Percentiles rank a stretch among this genome's conserved stretches.
These are phyloP conservation scores for Akanthomyces lecanii DNA, from an alignment of 2,329 filamentous ascomycete genomes.

Conservation along the genomic window DNA sequence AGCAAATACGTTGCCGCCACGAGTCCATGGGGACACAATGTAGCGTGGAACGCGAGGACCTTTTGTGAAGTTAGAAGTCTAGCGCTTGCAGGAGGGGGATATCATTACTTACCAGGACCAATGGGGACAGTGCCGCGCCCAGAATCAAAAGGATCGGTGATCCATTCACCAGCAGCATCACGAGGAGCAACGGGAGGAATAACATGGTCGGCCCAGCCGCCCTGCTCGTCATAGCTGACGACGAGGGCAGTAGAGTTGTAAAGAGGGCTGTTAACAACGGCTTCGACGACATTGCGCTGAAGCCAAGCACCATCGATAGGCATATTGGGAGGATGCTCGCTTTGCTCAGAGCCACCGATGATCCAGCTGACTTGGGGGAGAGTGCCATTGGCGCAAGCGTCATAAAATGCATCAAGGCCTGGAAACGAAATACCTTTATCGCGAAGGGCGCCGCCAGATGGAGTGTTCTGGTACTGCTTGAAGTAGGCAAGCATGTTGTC, in stretches of 20 bases:
- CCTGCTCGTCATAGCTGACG: slow-evolving; percentile 52
- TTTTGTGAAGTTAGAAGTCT: slow-evolving; percentile 2
- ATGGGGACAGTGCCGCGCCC: slow-evolving; percentile 30
- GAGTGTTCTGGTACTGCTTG: slow-evolving; percentile 43
- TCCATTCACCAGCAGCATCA: slow-evolving; percentile 48
- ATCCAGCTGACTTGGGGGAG: slow-evolving; percentile 50
- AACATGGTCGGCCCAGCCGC: slow-evolving; percentile 51
- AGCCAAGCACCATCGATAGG: slow-evolving; percentile 53
- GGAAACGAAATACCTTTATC: slow-evolving; percentile 43
- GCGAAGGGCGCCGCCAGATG: slow-evolving; percentile 34
- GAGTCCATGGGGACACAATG: slow-evolving; percentile 52
- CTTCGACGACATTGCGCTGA: slow-evolving; percentile 48
- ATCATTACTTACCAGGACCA: slow-evolving; percentile 25
- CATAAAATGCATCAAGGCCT: slow-evolving; percentile 45
- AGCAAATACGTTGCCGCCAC: slow-evolving; percentile 49
- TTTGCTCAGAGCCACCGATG: slow-evolving; percentile 50
- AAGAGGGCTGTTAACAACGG: slow-evolving; percentile 43
- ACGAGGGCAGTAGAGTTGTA: slow-evolving; percentile 48
- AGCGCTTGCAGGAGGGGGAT: not conserved
- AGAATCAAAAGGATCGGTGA: slow-evolving; percentile 36
- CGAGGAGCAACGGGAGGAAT: slow-evolving; percentile 43
- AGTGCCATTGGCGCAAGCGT: slow-evolving; percentile 43
- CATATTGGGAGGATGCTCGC: slow-evolving; percentile 50
- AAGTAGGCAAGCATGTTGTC: slow-evolving; percentile 52
- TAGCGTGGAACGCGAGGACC: slow-evolving; percentile 47